Conservation (phyloP, 2,329 filamentous ascomycete genomes). For the Aphanocladium album region DNA sequence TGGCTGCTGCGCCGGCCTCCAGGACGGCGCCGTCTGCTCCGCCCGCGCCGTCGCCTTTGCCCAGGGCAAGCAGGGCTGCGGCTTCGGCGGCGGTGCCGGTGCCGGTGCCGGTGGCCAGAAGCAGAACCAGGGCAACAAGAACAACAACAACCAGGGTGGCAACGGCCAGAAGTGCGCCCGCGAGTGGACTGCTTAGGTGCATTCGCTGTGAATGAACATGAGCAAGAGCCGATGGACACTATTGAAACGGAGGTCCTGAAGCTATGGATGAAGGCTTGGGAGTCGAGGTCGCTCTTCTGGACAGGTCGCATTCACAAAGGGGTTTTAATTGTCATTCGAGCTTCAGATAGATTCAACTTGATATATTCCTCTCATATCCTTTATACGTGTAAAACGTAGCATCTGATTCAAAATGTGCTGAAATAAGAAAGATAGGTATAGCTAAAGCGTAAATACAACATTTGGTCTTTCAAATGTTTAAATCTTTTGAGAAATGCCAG, state of each 20-base stretch:
- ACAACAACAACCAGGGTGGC: background rate
- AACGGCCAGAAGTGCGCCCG: background rate
- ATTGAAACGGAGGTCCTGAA: background rate
- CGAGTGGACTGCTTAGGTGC: background rate
- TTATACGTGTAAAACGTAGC: background rate
- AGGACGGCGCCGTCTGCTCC: slow-evolving; percentile 24
- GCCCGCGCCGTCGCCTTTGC: slow-evolving; percentile 22
- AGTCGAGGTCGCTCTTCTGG: background rate
- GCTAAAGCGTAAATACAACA: background rate
- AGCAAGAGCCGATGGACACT: background rate
- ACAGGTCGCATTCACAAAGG: background rate
- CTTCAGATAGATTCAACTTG: background rate
- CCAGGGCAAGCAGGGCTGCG: slow-evolving; percentile 29
- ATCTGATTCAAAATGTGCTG: background rate
- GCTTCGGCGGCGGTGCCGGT: slow-evolving; percentile 19
- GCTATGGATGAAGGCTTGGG: background rate
- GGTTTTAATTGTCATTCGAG: background rate
- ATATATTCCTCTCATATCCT: background rate
- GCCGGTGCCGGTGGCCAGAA: background rate
- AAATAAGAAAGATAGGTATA: background rate
- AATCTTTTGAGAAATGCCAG: slow-evolving; percentile 10
- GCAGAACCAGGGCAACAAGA: background rate
- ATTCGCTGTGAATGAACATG: background rate
- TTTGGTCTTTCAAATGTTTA: background rate
- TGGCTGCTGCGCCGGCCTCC: slow-evolving; percentile 25